phyloP scores from a whole-genome alignment of 2,329 filamentous ascomycete genomes.

The Volutella citrinella region DNA sequence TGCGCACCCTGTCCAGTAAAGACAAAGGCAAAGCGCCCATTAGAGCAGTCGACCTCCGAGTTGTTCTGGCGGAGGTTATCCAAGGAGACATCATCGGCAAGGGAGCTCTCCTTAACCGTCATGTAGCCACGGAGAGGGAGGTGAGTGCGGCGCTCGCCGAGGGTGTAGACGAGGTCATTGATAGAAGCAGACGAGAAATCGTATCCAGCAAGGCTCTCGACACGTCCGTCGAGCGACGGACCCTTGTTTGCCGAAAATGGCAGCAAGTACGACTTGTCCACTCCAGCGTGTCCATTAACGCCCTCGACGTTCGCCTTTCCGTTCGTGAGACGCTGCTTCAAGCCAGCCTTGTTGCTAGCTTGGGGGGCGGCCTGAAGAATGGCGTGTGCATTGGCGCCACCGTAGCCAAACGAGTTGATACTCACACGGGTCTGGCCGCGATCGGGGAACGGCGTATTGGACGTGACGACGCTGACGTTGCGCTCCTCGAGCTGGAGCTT shows the following conservation, averaged over 20 bases:
- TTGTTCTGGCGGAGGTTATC: conserved; percentile 4
- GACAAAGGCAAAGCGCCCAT: conserved; percentile 6
- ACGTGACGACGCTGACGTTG: conserved; percentile 18
- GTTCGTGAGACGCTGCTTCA: too few species aligned
- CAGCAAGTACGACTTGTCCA: too few species aligned
- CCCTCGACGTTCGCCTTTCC: background rate
- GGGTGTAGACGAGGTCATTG: conserved; percentile 7
- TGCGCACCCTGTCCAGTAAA: conserved; percentile 37
- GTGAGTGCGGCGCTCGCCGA: conserved; percentile 3
- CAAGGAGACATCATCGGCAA: conserved; percentile 2
- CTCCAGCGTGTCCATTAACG: too few species aligned
- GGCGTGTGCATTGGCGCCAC: conserved; percentile 25
- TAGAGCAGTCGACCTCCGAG: background rate
- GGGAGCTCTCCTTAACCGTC: background rate
- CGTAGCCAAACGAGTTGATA: conserved; percentile 27
- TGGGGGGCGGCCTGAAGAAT: conserved; percentile 18
- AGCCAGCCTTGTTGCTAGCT: background rate
- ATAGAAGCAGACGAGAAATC: too few species aligned
- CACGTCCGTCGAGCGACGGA: background rate
- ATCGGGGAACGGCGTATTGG: too few species aligned
- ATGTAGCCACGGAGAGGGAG: conserved; percentile 5
- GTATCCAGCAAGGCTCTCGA: conserved; percentile 1
- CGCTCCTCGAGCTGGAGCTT: conserved; percentile 25
- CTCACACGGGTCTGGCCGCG: too few species aligned
- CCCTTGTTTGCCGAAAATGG: too few species aligned